A percentile compares a stretch with the other conserved stretches of the same genome.
Evolutionary conservation across 257 asterid species (phyloP).

Genomic region (Datura wrightii): DNA sequence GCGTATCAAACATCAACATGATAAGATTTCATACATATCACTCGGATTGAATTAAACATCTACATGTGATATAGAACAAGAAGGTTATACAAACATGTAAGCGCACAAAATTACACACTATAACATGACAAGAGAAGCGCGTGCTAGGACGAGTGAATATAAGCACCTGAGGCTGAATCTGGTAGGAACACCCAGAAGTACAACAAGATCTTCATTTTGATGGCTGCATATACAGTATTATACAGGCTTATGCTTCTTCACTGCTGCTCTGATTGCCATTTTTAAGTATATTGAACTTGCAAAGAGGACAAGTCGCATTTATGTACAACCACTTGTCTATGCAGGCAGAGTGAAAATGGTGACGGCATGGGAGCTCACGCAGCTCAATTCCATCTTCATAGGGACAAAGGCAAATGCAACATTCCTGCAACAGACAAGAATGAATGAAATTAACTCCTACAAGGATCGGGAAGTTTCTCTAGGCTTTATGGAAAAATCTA

Average conservation of each 20-base stretch:
- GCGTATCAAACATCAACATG: neutral
- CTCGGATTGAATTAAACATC: neutral
- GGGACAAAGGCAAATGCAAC: constrained; percentile 88
- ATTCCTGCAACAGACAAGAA: constrained; percentile 65
- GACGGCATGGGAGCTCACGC: constrained; percentile 96
- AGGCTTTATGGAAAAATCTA: neutral
- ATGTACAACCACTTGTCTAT: constrained; percentile 95
- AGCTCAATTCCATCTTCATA: constrained; percentile 92
- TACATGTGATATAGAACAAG: neutral
- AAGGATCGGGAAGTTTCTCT: constrained; percentile 14
- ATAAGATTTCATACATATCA: neutral
- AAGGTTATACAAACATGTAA: constrained; percentile 22
- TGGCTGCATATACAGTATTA: neutral
- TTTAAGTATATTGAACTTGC: constrained; percentile 92
- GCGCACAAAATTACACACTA: neutral
- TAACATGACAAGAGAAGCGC: constrained; percentile 7
- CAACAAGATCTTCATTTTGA: constrained; percentile 3
- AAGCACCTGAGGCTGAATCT: constrained; percentile 29
- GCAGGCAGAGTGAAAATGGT: constrained; percentile 89
- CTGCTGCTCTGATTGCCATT: constrained; percentile 63
- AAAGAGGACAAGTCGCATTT: constrained; percentile 93
- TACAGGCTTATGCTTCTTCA: constrained; percentile 63
- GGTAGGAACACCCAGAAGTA: constrained; percentile 26
- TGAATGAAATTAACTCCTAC: neutral
- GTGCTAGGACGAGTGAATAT: constrained; percentile 28